Percentiles rank a stretch among this genome's conserved stretches.
phyloP scores from a whole-genome alignment of 768 basidiomycete genomes.

The Leccinum variicolor region DNA sequence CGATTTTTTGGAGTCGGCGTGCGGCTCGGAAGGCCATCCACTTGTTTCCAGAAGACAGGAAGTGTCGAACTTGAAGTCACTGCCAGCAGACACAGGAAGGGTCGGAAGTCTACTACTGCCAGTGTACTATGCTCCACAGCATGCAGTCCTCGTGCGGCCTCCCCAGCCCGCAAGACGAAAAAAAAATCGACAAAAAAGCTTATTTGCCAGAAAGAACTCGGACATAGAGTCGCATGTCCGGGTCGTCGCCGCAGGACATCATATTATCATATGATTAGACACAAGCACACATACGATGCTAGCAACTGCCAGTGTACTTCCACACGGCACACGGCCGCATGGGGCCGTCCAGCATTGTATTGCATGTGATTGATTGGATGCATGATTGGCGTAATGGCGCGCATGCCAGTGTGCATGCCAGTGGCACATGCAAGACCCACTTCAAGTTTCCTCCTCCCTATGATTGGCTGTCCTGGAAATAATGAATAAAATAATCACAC shows the following conservation, averaged over 20 bases:
- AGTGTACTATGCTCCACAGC: background rate
- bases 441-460: background rate
- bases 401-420: background rate
- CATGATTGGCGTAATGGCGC: background rate
- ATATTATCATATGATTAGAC: background rate
- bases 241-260: background rate
- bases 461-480: background rate
- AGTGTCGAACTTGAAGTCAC: background rate
- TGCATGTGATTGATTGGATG: background rate
- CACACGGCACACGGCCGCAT: background rate
- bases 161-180: background rate
- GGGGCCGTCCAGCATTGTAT: background rate
- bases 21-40: background rate
- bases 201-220: background rate
- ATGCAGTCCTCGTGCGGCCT: background rate
- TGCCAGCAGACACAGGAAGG: background rate
- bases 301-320: background rate
- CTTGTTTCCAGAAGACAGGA: background rate
- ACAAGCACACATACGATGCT: background rate
- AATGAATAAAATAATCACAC: background rate
- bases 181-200: background rate
- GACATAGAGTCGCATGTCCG: background rate
- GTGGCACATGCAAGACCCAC: background rate
- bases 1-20: background rate
- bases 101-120: background rate